phyloP scores from a whole-genome alignment of 352 stramenopile genomes.

The Phytophthora tubulina region DNA sequence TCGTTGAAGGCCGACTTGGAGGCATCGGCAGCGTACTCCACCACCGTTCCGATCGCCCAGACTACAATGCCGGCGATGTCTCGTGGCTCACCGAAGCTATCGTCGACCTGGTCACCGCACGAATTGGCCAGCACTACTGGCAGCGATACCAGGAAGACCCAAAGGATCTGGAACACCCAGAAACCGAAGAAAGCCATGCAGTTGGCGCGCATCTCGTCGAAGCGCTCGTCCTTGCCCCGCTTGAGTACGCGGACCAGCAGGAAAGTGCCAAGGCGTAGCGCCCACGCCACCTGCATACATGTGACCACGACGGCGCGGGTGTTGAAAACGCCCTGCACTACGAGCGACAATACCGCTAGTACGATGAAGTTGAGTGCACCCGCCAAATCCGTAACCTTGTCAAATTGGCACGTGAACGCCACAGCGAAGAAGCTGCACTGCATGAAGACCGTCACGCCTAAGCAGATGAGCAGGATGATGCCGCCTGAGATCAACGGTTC shows the following conservation, averaged over 20 bases:
- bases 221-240: slow-evolving; percentile 77
- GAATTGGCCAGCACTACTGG: slow-evolving; percentile 75
- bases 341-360: slow-evolving; percentile 60
- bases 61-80: slow-evolving; percentile 60
- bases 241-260: slow-evolving; percentile 74
- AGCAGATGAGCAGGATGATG: slow-evolving; percentile 56
- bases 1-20: slow-evolving; percentile 74
- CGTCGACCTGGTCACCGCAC: slow-evolving; percentile 31
- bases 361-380: slow-evolving; percentile 70
- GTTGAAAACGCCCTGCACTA: slow-evolving; percentile 54
- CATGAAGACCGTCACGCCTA: slow-evolving; percentile 59
- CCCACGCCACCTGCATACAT: slow-evolving; percentile 61
- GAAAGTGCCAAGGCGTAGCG: slow-evolving; percentile 71
- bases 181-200: slow-evolving; percentile 77
- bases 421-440: slow-evolving; percentile 72
- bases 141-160: slow-evolving; percentile 80
- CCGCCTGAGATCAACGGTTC: slow-evolving; percentile 39
- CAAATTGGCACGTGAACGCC: slow-evolving; percentile 68
- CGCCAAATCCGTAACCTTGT: slow-evolving; percentile 75
- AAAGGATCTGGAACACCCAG: slow-evolving; percentile 87
- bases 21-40: slow-evolving; percentile 69
- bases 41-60: slow-evolving; percentile 62
- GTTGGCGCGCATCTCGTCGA: slow-evolving; percentile 78
- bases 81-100: slow-evolving; percentile 45
- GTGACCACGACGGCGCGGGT: slow-evolving; percentile 63